Evolutionary conservation across 805 yeast species (phyloP).

Genomic region (Priceomyces melissophilus): DNA sequence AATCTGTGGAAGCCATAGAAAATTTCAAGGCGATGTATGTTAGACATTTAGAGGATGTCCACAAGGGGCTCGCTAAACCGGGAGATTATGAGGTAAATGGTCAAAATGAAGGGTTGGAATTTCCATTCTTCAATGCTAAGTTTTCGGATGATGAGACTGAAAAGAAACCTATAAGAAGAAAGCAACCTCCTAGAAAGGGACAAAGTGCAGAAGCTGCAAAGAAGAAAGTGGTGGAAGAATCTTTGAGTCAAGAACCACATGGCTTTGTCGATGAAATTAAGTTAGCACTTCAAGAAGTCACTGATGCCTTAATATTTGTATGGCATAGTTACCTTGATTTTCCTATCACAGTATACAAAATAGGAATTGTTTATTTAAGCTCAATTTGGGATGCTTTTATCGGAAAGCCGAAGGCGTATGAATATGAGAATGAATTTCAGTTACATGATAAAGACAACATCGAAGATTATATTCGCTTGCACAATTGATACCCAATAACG

Average conservation of each 20-base stretch:
- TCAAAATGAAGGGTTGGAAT: slow-evolving; percentile 22
- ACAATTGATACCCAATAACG: not conserved
- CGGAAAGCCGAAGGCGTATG: slow-evolving; percentile 42
- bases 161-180: slow-evolving; percentile 1
- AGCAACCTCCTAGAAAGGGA: slow-evolving; percentile 1
- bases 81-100: slow-evolving; percentile 39
- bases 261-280: slow-evolving; percentile 42
- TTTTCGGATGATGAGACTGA: slow-evolving; percentile 2
- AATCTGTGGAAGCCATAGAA: slow-evolving; percentile 71
- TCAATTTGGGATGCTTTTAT: slow-evolving; percentile 72
- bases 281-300: slow-evolving; percentile 49
- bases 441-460: slow-evolving; percentile 5
- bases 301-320: slow-evolving; percentile 63
- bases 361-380: slow-evolving; percentile 46
- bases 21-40: slow-evolving; percentile 61
- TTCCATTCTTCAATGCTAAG: slow-evolving; percentile 28
- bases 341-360: slow-evolving; percentile 59
- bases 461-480: not conserved
- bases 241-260: not conserved
- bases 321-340: slow-evolving; percentile 62
- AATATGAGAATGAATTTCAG: slow-evolving; percentile 4
- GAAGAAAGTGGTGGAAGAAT: not conserved
- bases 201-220: not conserved
- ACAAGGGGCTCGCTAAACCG: slow-evolving; percentile 34
- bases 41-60: slow-evolving; percentile 38